phyloP scores from a whole-genome alignment of 768 basidiomycete species.

The Ramaria sp. region DNA sequence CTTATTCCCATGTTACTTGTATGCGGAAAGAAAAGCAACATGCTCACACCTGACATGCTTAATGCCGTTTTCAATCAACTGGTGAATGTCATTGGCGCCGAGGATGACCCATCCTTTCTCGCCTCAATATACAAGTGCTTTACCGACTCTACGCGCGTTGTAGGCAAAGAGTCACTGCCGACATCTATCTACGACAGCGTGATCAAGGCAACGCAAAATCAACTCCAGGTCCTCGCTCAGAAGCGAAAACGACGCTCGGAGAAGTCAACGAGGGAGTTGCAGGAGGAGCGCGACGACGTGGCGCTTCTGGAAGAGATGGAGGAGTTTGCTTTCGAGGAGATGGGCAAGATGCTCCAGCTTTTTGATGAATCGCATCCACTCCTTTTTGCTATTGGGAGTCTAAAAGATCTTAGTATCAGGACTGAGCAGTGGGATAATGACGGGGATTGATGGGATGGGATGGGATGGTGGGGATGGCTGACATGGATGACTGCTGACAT shows the following conservation, averaged over 20 bases:
- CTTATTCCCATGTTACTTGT: slow-evolving; percentile 60
- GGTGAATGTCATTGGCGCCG: slow-evolving; percentile 49
- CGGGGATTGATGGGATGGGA: slow-evolving; percentile 14
- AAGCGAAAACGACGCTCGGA: slow-evolving; percentile 45
- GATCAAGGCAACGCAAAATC: slow-evolving; percentile 59
- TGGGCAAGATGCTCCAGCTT: slow-evolving; percentile 47
- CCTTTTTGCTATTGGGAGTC: slow-evolving; percentile 58
- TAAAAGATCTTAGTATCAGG: slow-evolving; percentile 52
- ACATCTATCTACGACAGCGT: slow-evolving; percentile 42
- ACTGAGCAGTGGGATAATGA: slow-evolving; percentile 21
- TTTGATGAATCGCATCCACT: slow-evolving; percentile 55
- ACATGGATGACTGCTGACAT: background rate
- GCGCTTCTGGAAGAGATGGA: slow-evolving; percentile 73
- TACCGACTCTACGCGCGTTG: slow-evolving; percentile 45
- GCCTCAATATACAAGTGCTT: slow-evolving; percentile 67
- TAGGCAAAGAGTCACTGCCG: slow-evolving; percentile 43
- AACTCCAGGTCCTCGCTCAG: slow-evolving; percentile 60
- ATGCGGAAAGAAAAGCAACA: slow-evolving; percentile 54
- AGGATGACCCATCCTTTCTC: slow-evolving; percentile 67
- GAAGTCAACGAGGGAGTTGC: slow-evolving; percentile 19
- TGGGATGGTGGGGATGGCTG: no score
- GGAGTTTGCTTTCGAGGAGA: slow-evolving; percentile 72
- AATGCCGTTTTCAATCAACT: slow-evolving; percentile 56
- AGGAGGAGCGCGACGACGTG: slow-evolving; percentile 58
- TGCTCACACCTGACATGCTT: slow-evolving; percentile 59